These are phyloP conservation scores for Penicillium bialowiezense DNA, from an alignment of 495 filamentous ascomycete species.

Conservation along the genomic window DNA sequence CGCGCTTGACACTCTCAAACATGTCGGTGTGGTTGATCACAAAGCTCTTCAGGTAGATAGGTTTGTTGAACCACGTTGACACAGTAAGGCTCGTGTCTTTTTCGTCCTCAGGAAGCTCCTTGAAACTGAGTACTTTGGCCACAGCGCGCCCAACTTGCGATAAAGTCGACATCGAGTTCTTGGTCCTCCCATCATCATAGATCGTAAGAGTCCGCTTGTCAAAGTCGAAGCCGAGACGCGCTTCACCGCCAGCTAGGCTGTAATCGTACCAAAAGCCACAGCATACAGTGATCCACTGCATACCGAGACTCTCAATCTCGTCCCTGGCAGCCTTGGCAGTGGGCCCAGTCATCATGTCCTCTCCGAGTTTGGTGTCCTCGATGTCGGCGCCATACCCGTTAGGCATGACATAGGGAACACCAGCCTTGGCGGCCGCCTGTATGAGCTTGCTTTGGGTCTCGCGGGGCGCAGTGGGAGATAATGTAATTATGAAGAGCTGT, in stretches of 20 bases:
- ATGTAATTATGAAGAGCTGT: slow-evolving; percentile 60
- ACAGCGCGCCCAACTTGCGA: slow-evolving; percentile 48
- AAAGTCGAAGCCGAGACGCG: slow-evolving; percentile 49
- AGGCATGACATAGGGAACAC: slow-evolving; percentile 60
- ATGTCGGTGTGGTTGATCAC: slow-evolving; percentile 51
- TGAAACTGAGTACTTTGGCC: slow-evolving; percentile 44
- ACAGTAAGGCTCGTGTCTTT: slow-evolving; percentile 34
- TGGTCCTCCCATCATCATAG: slow-evolving; percentile 49
- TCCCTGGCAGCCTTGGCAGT: slow-evolving; percentile 13
- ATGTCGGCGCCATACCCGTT: slow-evolving; percentile 53
- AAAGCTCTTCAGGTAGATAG: slow-evolving; percentile 47
- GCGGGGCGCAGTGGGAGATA: slow-evolving; percentile 41
- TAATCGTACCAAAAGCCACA: slow-evolving; percentile 57
- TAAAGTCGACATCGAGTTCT: slow-evolving; percentile 39
- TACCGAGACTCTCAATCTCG: slow-evolving; percentile 44
- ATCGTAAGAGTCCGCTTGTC: slow-evolving; percentile 38
- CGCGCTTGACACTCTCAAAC: slow-evolving; percentile 52
- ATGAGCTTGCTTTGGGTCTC: slow-evolving; percentile 53
- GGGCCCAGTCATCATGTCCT: slow-evolving; percentile 17
- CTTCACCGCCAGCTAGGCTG: slow-evolving; percentile 31
- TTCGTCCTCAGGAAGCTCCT: slow-evolving; percentile 47
- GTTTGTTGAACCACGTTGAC: slow-evolving; percentile 39
- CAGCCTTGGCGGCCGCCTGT: slow-evolving; percentile 59
- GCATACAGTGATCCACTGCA: slow-evolving; percentile 49
- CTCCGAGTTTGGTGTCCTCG: slow-evolving; percentile 15